Evolutionary conservation across 352 stramenopile genomes (phyloP).

Genomic region (Phytopythium aichiense): DNA sequence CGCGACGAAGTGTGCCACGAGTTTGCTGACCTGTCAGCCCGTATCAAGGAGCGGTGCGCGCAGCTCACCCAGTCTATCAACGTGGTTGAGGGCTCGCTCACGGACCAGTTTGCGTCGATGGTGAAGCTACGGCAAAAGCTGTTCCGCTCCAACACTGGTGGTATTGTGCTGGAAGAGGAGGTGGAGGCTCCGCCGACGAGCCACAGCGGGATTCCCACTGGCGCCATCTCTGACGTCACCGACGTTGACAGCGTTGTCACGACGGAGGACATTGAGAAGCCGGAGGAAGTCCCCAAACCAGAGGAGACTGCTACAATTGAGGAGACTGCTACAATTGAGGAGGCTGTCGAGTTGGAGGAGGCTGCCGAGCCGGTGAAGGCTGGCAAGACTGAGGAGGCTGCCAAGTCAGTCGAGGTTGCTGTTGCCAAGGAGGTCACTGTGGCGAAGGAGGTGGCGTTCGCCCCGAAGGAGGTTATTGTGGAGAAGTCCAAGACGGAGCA

Average conservation of each 20-base stretch:
- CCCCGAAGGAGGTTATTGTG: conserved; percentile 10
- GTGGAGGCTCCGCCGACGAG: conserved; percentile 12
- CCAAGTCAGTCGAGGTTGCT: conserved; percentile 13
- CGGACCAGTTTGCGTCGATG: conserved; percentile 80
- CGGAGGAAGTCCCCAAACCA: not conserved
- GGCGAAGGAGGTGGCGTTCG: conserved; percentile 20
- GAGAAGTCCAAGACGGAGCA: conserved; percentile 20
- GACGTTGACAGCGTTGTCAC: conserved; percentile 2
- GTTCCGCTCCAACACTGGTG: conserved; percentile 58
- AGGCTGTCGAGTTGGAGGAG: conserved; percentile 9
- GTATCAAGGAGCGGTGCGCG: conserved; percentile 74
- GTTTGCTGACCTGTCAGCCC: conserved; percentile 67
- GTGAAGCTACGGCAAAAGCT: conserved; percentile 60
- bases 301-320: conserved; percentile 1
- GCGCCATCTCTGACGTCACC: not conserved
- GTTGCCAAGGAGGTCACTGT: conserved; percentile 19
- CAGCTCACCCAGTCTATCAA: conserved; percentile 79
- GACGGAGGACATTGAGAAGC: conserved; percentile 5
- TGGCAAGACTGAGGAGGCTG: conserved; percentile 10
- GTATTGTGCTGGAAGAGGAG: conserved; percentile 33
- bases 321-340: conserved; percentile 17
- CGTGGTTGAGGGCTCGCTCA: conserved; percentile 62
- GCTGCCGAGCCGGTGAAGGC: conserved; percentile 12
- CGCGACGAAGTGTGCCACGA: conserved; percentile 72
- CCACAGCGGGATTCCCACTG: not conserved